Conservation (phyloP, 208 protist species). For the Wallacemonas collosoma region DNA sequence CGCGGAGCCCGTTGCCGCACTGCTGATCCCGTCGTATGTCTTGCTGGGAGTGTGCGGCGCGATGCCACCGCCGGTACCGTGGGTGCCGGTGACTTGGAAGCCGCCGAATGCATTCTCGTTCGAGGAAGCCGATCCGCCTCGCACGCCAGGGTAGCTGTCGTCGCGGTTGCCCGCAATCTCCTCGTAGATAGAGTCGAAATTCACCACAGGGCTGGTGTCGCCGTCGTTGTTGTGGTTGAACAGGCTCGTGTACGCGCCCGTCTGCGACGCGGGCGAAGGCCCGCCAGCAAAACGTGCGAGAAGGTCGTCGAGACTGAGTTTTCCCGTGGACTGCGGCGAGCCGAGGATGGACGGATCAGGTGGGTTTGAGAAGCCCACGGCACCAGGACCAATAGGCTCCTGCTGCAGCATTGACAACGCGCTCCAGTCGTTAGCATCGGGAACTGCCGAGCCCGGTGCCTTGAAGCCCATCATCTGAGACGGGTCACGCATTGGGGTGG, state of each 20-base stretch:
- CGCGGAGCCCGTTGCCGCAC: conserved; percentile 5
- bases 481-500: conserved; percentile 14
- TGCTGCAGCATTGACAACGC: conserved; percentile 18
- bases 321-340: conserved; percentile 45
- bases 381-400: neutral
- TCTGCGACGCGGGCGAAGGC: conserved; percentile 8
- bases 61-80: neutral
- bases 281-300: conserved; percentile 43
- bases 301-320: conserved; percentile 49
- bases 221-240: conserved; percentile 12
- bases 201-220: conserved; percentile 15
- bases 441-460: conserved; percentile 6
- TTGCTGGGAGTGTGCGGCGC: conserved; percentile 20
- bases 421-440: conserved; percentile 12
- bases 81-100: neutral
- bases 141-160: conserved; percentile 6
- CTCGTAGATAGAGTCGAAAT: conserved; percentile 59
- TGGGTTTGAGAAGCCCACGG: neutral
- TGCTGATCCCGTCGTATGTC: conserved; percentile 21
- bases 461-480: conserved; percentile 1
- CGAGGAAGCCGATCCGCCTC: neutral
- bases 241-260: conserved; percentile 3
- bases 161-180: conserved; percentile 36
- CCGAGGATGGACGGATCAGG: conserved; percentile 28
- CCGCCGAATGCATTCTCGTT: neutral